Percentiles rank a stretch among this genome's conserved stretches.
Evolutionary conservation across 768 basidiomycete genomes (phyloP).

Genomic region (Panaeolus papilionaceus): DNA sequence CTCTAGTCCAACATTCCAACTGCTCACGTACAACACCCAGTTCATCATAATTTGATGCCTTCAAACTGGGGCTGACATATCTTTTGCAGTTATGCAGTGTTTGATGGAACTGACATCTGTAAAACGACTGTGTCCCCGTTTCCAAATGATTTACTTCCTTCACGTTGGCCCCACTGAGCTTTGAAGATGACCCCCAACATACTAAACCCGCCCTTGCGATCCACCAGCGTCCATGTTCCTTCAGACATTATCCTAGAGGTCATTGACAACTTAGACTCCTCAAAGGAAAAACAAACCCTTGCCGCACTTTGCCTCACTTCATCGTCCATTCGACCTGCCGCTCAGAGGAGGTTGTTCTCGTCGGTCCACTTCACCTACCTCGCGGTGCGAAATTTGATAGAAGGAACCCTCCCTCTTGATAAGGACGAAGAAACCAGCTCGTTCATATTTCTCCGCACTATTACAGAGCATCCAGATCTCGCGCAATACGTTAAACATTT

Average conservation of each 20-base stretch:
- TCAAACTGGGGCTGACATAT: neutral
- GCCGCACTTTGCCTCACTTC: neutral
- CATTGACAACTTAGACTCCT: neutral
- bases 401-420: neutral
- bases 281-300: neutral
- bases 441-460: neutral
- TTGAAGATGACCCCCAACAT: neutral
- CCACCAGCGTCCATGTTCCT: neutral
- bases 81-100: neutral
- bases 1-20: no score
- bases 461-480: neutral
- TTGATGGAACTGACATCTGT: neutral
- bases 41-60: neutral
- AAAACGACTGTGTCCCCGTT: no score
- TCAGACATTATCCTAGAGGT: neutral
- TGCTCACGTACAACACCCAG: no score
- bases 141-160: neutral
- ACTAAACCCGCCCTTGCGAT: neutral
- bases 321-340: neutral
- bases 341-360: neutral
- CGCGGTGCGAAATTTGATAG: neutral
- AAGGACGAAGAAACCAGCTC: neutral
- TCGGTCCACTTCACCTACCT: neutral
- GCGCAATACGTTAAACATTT: conserved; percentile 1
- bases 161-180: neutral